phyloP scores from a whole-genome alignment of 1,284 basidiomycete species.

The Cutaneotrichosporon arboriforme region DNA sequence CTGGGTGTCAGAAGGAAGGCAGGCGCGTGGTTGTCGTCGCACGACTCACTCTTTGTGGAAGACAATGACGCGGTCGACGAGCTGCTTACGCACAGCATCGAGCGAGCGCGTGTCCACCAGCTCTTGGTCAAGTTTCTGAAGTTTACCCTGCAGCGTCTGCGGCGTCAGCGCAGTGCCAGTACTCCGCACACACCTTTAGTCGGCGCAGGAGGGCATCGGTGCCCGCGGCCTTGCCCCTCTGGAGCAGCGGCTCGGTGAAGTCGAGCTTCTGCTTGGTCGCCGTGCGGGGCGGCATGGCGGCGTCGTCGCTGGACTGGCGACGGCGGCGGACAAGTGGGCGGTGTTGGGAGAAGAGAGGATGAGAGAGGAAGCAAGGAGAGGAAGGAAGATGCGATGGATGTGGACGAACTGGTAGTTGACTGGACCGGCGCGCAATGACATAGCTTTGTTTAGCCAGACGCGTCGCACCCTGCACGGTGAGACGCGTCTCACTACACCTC shows the following conservation, averaged over 20 bases:
- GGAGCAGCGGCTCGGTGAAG: constrained; percentile 70
- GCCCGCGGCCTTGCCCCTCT: constrained; percentile 36
- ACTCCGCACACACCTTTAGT: constrained; percentile 54
- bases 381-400: background rate
- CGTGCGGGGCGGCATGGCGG: constrained; percentile 16
- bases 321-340: constrained; percentile 2
- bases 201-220: constrained; percentile 72
- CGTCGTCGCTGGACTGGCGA: constrained; percentile 1
- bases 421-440: background rate
- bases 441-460: background rate
- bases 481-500: background rate
- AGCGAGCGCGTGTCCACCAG: constrained; percentile 69
- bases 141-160: constrained; percentile 66
- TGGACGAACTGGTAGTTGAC: too few species aligned
- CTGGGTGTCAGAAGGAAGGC: constrained; percentile 20
- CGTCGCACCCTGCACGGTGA: background rate
- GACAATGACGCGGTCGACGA: constrained; percentile 72
- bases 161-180: background rate
- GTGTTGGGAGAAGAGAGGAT: background rate
- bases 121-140: constrained; percentile 84
- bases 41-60: constrained; percentile 76
- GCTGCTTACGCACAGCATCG: constrained; percentile 64
- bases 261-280: constrained; percentile 51
- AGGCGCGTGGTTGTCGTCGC: background rate
- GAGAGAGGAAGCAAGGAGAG: background rate